Evolutionary conservation across 345 rosid genomes (phyloP).

Genomic region (Euphorbia lathyris): DNA sequence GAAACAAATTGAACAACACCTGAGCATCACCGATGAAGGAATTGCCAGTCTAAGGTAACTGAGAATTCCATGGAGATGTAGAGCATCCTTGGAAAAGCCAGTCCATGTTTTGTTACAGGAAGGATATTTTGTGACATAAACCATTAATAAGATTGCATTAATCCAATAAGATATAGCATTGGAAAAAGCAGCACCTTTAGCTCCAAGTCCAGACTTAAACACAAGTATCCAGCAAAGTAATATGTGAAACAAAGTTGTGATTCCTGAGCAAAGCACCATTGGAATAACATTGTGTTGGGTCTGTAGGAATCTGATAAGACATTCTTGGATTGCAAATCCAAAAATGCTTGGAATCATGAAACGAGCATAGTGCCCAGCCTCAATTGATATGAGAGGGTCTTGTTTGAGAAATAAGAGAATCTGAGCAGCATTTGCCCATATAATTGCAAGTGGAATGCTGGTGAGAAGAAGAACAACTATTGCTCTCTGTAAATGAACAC

Average conservation of each 20-base stretch:
- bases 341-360: conserved; percentile 46
- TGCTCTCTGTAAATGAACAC: conserved; percentile 27
- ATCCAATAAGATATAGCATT: conserved; percentile 39
- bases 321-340: conserved; percentile 40
- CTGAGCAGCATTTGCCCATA: conserved; percentile 17
- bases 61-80: conserved; percentile 7
- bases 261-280: conserved; percentile 42
- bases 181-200: conserved; percentile 53
- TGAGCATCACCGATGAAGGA: conserved; percentile 46
- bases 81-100: conserved; percentile 35
- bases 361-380: conserved; percentile 41
- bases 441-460: conserved; percentile 20
- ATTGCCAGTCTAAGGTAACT: conserved; percentile 34
- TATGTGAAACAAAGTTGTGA: conserved; percentile 40
- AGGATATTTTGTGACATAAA: conserved; percentile 31
- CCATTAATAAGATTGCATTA: conserved; percentile 23
- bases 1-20: conserved; percentile 18
- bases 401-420: conserved; percentile 20
- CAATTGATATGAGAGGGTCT: conserved; percentile 36
- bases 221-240: conserved; percentile 46
- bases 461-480: conserved; percentile 21
- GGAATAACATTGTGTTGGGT: conserved; percentile 50
- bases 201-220: conserved; percentile 37
- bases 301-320: conserved; percentile 44
- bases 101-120: conserved; percentile 41